Conservation (phyloP, 1,284 basidiomycete genomes). For the Rhodotorula mucilaginosa region DNA sequence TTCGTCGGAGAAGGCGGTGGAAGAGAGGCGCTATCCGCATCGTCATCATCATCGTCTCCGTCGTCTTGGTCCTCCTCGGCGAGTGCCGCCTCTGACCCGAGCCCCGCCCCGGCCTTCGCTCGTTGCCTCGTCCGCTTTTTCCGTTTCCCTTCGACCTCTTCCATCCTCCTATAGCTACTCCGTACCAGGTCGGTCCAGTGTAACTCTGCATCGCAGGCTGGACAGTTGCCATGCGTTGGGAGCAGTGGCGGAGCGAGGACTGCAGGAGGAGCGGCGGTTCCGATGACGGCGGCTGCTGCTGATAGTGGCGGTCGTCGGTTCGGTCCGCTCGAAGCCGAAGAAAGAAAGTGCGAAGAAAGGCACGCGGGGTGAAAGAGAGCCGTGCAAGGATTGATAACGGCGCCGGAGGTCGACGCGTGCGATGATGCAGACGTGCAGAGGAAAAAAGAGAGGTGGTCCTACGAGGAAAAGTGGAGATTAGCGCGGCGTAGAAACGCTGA, state of each 20-base stretch:
- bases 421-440: constrained; percentile 53
- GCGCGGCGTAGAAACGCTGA: neutral
- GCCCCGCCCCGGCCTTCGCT: too few species aligned
- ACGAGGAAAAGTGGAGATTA: neutral
- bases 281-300: neutral
- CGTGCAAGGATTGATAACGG: constrained; percentile 52
- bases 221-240: constrained; percentile 64
- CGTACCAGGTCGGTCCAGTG: constrained; percentile 73
- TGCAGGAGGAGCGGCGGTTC: constrained; percentile 39
- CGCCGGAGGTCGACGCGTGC: neutral
- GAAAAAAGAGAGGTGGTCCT: constrained; percentile 61
- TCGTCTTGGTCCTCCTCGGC: neutral
- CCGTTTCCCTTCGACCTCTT: constrained; percentile 46
- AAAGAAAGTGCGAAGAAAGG: constrained; percentile 62
- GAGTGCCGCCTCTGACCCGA: neutral
- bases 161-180: constrained; percentile 62
- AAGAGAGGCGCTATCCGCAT: constrained; percentile 27
- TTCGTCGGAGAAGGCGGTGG: neutral
- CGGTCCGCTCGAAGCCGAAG: neutral
- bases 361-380: constrained; percentile 67
- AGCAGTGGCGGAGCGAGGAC: constrained; percentile 53
- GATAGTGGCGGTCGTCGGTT: neutral
- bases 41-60: constrained; percentile 20
- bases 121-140: constrained; percentile 28
- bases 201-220: constrained; percentile 57